Evolutionary conservation across 371 early-diverging fungal species (phyloP), one percentile per base, ranked within the genome.

Genomic region (Actinomucor elegans): DNA sequence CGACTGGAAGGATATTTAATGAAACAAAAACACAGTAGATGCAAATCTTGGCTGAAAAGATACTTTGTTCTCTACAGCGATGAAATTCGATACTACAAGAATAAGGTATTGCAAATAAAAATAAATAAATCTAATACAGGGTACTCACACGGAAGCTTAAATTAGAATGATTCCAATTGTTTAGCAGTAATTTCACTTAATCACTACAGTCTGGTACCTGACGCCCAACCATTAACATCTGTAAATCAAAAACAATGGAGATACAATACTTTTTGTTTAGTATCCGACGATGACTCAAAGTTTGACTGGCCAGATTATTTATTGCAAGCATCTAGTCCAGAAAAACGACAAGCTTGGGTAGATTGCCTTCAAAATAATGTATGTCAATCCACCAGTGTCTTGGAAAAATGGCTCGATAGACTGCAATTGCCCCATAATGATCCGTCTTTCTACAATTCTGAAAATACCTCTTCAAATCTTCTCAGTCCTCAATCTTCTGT

Each of bases 331-430:
- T 59, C 56, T 28, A 48, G 40, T 11, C 46, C 55, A 21, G 48
- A 65, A 17, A 66, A 69, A 15, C 41, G 62, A 42, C 27, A 48
- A 33, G 17, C 29, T 2, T 75, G 75, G 75, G 51, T 69, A 20
- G 45, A 57, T 4, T 42, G 42, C 11, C 33, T 75, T 34, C 53
- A 69, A 20, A 24, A 42, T 33, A 51, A 65, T 17, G 51, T 66
- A 20, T n/a, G 38, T 3, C 57, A 64, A 18, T 58, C 65, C 37
- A 48, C 42, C 3, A 75, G 69, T 36, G 72, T 75, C 1, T 59
- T 75, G 12, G 75, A 75, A 17, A 75, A 75, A 41, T 75, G 75
- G 75, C 50, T 75, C 2, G 64, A 67, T 21, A 37, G 72, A 43
- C 45, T 71, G 12, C 66, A 75, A 9, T 54, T 75, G 11, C 60